phyloP scores from a whole-genome alignment of 306 rosid genomes.

The Mimosa pudica region DNA sequence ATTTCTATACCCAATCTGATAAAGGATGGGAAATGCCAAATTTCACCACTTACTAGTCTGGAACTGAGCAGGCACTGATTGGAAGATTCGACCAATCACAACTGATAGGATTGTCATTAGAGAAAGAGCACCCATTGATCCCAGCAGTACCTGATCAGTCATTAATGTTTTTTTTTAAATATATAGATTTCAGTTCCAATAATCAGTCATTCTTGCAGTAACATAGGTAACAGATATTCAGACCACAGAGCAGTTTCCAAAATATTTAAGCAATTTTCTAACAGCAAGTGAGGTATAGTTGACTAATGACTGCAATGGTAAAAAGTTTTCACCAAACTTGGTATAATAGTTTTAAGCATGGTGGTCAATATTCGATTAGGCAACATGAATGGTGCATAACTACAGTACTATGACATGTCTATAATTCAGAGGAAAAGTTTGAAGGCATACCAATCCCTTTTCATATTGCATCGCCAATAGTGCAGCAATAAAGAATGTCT shows the following conservation, averaged over 20 bases:
- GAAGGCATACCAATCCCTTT: conserved; percentile 78
- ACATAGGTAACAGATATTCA: not conserved
- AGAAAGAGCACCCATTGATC: conserved; percentile 87
- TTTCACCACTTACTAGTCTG: conserved; percentile 82
- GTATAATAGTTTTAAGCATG: conserved; percentile 6
- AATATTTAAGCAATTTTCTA: not conserved
- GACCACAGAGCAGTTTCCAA: conserved; percentile 4
- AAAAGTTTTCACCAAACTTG: not conserved
- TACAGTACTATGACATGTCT: not conserved
- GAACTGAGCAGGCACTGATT: conserved; percentile 95
- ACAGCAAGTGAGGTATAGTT: not conserved
- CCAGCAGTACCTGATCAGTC: conserved; percentile 78
- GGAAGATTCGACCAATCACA: conserved; percentile 82
- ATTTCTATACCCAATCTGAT: conserved; percentile 18
- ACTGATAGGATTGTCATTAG: conserved; percentile 90
- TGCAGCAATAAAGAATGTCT: conserved; percentile 99
- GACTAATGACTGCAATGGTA: not conserved
- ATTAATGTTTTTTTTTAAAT: conserved; percentile 28
- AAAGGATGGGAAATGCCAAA: conserved; percentile 34
- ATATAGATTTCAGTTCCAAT: not conserved
- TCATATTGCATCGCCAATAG: conserved; percentile 96
- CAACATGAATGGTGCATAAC: not conserved
- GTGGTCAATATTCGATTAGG: not conserved
- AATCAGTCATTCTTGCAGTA: not conserved
- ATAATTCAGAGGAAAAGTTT: conserved; percentile 3